Conservation (phyloP, 306 rosid species). For the Senna siamea region DNA sequence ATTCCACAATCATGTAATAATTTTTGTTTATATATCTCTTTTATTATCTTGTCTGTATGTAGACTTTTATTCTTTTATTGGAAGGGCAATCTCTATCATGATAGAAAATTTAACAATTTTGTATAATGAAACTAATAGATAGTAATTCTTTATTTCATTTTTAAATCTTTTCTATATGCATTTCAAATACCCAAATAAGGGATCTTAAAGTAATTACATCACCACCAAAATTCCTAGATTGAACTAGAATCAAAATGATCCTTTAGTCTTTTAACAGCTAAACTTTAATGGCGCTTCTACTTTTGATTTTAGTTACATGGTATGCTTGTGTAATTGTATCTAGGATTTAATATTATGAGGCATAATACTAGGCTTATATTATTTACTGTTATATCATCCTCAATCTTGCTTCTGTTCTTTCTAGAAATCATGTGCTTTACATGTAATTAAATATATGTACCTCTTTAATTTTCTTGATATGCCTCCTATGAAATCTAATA, state of each 20-base stretch:
- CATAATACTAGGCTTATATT: no score
- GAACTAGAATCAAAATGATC: constrained; percentile 5
- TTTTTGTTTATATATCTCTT: neutral
- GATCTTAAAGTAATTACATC: constrained; percentile 1
- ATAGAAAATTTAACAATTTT: constrained; percentile 3
- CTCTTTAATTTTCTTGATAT: constrained; percentile 20
- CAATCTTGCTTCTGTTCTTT: neutral
- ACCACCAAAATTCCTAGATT: neutral
- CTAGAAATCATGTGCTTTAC: constrained; percentile 10
- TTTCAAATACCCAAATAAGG: neutral
- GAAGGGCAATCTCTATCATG: no score
- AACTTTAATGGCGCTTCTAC: neutral
- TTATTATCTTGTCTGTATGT: constrained; percentile 13
- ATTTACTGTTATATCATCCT: neutral
- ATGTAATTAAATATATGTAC: constrained; percentile 23
- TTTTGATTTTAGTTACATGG: constrained; percentile 10
- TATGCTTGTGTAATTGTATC: no score
- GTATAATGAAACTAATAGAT: neutral
- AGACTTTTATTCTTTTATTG: neutral
- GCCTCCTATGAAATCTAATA: constrained; percentile 28
- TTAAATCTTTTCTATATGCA: neutral
- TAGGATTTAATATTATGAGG: constrained; percentile 10
- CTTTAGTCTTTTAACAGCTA: neutral
- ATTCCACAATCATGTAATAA: constrained; percentile 65
- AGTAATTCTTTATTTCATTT: constrained; percentile 7